Base-by-base conservation (phyloP, 106 monocot genomes). In the Alisma plantagoaquatica region DNA sequence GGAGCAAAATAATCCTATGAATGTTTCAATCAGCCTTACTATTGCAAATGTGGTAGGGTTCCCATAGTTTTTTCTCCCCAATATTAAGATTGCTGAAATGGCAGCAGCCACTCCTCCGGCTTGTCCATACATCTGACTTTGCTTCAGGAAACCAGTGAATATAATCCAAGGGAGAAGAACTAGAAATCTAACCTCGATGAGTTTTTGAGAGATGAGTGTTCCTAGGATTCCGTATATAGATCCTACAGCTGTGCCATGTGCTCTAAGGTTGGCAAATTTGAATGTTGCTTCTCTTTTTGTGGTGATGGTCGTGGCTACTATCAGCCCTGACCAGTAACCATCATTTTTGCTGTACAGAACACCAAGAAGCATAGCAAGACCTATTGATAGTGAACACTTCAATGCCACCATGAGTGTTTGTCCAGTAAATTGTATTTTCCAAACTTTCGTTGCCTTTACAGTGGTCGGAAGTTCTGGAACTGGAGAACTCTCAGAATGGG, bases 171-270 rank as follows among this genome's bases (percentile, higher is more conserved):
- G 85, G 20, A 86, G 58, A 19, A 86, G 67, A 8, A 29, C 50
- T 4, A 76, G 25, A 60, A 86, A 67, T 21, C 85, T 61, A 9
- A 70, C 28, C 49, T 70, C 66, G 73, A 77, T 80, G 8, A 62
- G 73, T 44, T 77, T 38, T 18, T 73, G 53, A n/a, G 76, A 73
- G 17, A 80, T 53, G 2, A 67, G 12, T 19, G 73, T 43, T 29
- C 73, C 73, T 5, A 86, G 42, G 6, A 80, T 57, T 27, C 76
- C 85, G 15, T 71, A 86, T n/a, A 77, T 42, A 0, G 85, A 77
- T 4, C 85, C 85, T 9, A 86, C 8, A 2, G 72, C 65, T 0
- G 85, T 77, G 6, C 85, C 85, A 50, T 86, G 85, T n/a, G 79
- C 80, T 42, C 80, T 66, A 17, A 63, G 16, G 41, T 67, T 80